phyloP scores from a whole-genome alignment of 2,329 filamentous ascomycete species.

The Colletotrichum phormii region DNA sequence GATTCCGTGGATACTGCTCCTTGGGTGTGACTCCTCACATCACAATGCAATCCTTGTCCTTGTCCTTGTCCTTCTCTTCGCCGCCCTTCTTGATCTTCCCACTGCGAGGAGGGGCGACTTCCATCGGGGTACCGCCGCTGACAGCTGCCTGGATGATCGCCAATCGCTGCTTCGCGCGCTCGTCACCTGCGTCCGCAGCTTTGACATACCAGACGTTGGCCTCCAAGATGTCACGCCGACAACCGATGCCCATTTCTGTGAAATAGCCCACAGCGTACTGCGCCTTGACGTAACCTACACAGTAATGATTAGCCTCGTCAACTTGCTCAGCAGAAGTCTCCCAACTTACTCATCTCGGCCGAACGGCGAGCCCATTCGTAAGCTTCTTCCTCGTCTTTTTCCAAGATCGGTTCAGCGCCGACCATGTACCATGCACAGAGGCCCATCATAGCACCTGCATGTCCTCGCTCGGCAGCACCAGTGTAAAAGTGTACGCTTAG shows the following conservation, averaged over 20 bases:
- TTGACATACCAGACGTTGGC: conserved; percentile 99
- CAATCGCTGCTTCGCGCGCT: conserved; percentile 87
- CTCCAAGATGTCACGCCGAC: conserved; percentile 91
- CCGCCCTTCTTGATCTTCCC: conserved; percentile 63
- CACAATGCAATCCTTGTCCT: conserved; percentile 69
- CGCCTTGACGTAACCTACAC: conserved; percentile 75
- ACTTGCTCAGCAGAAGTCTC: background rate
- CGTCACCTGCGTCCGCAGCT: conserved; percentile 91
- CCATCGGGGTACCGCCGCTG: conserved; percentile 67
- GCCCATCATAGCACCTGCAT: conserved; percentile 95
- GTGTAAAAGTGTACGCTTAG: conserved; percentile 98
- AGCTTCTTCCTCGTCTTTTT: conserved; percentile 95
- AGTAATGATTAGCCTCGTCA: conserved; percentile 32
- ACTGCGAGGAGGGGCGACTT: conserved; percentile 63
- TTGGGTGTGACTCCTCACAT: conserved; percentile 58
- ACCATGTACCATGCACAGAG: conserved; percentile 99
- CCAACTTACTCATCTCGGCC: conserved; percentile 81
- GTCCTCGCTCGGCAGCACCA: conserved; percentile 84
- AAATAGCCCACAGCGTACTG: conserved; percentile 97
- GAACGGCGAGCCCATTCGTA: conserved; percentile 95
- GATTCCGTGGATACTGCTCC: background rate
- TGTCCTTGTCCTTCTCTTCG: conserved; percentile 69
- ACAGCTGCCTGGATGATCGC: conserved; percentile 89
- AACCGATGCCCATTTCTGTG: conserved; percentile 98
- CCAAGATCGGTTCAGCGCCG: conserved; percentile 89